Evolutionary conservation across 164 flowering plant genomes (phyloP).

Genomic region (Santalum album): DNA sequence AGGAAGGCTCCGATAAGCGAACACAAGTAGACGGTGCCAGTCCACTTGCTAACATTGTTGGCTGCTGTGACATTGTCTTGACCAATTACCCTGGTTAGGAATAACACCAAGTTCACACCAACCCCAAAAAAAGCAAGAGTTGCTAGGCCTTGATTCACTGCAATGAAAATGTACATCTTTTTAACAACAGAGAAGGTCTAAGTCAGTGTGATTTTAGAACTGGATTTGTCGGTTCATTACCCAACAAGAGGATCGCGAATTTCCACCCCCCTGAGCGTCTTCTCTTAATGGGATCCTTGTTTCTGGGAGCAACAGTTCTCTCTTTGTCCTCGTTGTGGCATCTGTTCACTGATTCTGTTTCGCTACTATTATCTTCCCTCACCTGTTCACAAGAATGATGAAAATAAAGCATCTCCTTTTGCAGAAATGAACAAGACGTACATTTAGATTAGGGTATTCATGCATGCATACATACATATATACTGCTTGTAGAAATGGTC

Average conservation of each 20-base stretch:
- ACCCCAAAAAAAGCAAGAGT: constrained; percentile 88
- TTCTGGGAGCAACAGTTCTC: no score
- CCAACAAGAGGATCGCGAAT: constrained; percentile 31
- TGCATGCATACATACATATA: no score
- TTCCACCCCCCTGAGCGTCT: background rate
- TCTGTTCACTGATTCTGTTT: no score
- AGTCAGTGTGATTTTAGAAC: background rate
- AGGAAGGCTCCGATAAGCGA: constrained; percentile 77
- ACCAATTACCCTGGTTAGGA: constrained; percentile 63
- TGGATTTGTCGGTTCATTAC: constrained; percentile 11
- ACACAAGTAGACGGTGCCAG: constrained; percentile 73
- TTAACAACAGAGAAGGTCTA: background rate
- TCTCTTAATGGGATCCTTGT: background rate
- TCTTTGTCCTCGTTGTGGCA: no score
- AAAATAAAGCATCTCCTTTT: no score
- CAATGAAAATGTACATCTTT: background rate
- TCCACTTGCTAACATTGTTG: constrained; percentile 73
- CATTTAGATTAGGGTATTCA: no score
- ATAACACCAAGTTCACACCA: constrained; percentile 78
- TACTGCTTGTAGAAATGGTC: no score
- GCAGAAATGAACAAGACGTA: no score
- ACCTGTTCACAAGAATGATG: no score
- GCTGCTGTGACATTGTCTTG: constrained; percentile 74
- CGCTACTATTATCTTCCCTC: no score
- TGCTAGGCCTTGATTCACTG: constrained; percentile 79